phyloP scores from a whole-genome alignment of 768 basidiomycete species.

The Suillus cothurnatus region DNA sequence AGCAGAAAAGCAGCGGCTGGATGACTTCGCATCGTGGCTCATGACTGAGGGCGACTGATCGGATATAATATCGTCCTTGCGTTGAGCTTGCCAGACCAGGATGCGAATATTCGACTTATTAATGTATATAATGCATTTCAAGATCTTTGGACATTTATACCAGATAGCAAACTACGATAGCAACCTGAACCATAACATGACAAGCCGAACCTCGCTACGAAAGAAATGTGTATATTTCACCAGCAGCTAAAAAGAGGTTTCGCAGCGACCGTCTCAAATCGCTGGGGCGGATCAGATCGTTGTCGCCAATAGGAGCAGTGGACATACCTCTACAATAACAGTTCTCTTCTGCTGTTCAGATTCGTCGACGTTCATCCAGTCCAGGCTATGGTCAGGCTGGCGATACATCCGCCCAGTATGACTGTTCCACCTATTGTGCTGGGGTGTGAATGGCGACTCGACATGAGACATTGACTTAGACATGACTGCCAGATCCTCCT shows the following conservation, averaged over 20 bases:
- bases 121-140: neutral
- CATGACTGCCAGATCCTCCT: conserved; percentile 72
- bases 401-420: conserved; percentile 29
- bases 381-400: conserved; percentile 37
- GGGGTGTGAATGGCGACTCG: conserved; percentile 48
- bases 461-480: conserved; percentile 78
- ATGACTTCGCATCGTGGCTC: conserved; percentile 87
- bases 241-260: conserved; percentile 76
- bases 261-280: conserved; percentile 70
- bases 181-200: neutral
- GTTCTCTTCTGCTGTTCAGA: conserved; percentile 50
- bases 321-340: conserved; percentile 72
- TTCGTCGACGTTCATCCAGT: conserved; percentile 47
- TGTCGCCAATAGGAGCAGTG: conserved; percentile 7
- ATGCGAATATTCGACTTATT: neutral
- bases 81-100: neutral
- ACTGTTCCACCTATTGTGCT: conserved; percentile 39
- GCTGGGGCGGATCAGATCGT: conserved; percentile 41
- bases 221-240: conserved; percentile 35
- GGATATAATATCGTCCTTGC: neutral
- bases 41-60: conserved; percentile 73
- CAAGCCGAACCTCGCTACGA: neutral
- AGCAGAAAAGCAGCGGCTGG: conserved; percentile 81
- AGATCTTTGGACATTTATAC: conserved; percentile 2
- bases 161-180: conserved; percentile 5